Percentiles rank a stretch among this genome's conserved stretches.
These are phyloP conservation scores for Erysimum cheiri DNA, from an alignment of 441 rosid species.

Conservation along the genomic window DNA sequence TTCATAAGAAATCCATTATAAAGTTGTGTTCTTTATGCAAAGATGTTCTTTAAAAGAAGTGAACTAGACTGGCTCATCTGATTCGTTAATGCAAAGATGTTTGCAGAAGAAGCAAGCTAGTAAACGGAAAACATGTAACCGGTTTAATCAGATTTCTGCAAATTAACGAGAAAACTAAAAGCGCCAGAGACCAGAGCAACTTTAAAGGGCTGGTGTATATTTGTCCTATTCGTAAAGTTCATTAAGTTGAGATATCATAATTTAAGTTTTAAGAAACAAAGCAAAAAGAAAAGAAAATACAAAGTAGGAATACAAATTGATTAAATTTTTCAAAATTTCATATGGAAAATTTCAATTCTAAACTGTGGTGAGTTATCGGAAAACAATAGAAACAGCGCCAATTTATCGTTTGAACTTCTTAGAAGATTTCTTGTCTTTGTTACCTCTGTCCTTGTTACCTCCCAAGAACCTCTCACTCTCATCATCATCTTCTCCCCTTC, in stretches of 20 bases:
- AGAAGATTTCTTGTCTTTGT: slow-evolving; percentile 50
- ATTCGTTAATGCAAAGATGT: not conserved
- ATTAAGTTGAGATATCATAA: no score
- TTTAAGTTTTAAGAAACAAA: not conserved
- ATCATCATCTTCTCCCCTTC: slow-evolving; percentile 63
- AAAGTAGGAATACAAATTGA: slow-evolving; percentile 18
- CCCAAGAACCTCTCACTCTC: slow-evolving; percentile 66
- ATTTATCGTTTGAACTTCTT: slow-evolving; percentile 51
- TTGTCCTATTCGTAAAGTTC: no score
- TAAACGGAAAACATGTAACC: not conserved
- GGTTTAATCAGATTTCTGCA: not conserved
- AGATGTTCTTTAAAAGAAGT: not conserved
- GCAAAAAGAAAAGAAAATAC: not conserved
- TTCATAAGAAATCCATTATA: slow-evolving; percentile 35
- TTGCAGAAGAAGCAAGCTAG: no score
- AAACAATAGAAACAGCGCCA: slow-evolving; percentile 6
- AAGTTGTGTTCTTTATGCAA: slow-evolving; percentile 29
- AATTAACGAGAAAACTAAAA: not conserved
- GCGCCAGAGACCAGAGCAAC: not conserved
- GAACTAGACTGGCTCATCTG: not conserved
- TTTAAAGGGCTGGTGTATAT: no score
- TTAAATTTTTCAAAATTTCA: not conserved
- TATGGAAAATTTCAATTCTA: slow-evolving; percentile 6
- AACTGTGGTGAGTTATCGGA: slow-evolving; percentile 4
- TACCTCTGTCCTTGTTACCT: slow-evolving; percentile 44